These are phyloP conservation scores for Hyphopichia khmerensis DNA, from an alignment of 1,139 yeast genomes.

Conservation along the genomic window DNA sequence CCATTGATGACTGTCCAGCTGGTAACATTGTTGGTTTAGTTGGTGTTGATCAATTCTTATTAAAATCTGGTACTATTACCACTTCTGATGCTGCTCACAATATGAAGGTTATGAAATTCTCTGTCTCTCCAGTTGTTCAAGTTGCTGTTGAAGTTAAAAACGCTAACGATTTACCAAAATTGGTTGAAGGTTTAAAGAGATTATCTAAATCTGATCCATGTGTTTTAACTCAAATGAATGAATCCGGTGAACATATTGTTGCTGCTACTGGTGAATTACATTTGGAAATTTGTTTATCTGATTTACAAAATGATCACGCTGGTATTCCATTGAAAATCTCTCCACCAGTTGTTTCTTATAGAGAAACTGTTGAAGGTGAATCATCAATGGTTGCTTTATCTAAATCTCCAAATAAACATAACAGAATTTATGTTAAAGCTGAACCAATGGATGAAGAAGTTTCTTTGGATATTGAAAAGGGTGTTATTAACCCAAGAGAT, in stretches of 20 bases:
- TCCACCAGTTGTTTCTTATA: constrained; percentile 97
- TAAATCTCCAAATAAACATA: constrained; percentile 99
- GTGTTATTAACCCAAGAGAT: constrained; percentile 92
- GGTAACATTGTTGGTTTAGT: constrained; percentile 99
- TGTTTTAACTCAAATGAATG: constrained; percentile 83
- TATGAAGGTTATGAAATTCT: constrained; percentile 99
- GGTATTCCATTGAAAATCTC: constrained; percentile 98
- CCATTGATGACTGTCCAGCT: constrained; percentile 99
- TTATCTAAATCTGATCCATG: constrained; percentile 99
- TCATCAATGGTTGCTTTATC: constrained; percentile 96
- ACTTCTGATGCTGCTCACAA: constrained; percentile 96
- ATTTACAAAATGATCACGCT: constrained; percentile 98
- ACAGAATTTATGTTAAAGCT: constrained; percentile 98
- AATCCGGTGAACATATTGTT: constrained; percentile 99
- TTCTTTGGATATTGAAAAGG: constrained; percentile 86
- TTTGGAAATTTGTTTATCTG: constrained; percentile 95
- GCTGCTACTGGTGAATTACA: constrained; percentile 99
- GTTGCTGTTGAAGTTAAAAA: constrained; percentile 99
- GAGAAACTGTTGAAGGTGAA: constrained; percentile 95
- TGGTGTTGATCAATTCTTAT: constrained; percentile 99
- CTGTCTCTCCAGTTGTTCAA: constrained; percentile 99
- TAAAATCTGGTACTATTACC: constrained; percentile 99
- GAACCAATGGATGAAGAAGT: constrained; percentile 95
- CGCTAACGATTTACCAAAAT: constrained; percentile 98
- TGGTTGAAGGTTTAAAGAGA: constrained; percentile 99